A percentile compares a stretch with the other conserved stretches of the same genome.
phyloP scores from a whole-genome alignment of 2,329 filamentous ascomycete species.

The Orbilia blumenaviensis region DNA sequence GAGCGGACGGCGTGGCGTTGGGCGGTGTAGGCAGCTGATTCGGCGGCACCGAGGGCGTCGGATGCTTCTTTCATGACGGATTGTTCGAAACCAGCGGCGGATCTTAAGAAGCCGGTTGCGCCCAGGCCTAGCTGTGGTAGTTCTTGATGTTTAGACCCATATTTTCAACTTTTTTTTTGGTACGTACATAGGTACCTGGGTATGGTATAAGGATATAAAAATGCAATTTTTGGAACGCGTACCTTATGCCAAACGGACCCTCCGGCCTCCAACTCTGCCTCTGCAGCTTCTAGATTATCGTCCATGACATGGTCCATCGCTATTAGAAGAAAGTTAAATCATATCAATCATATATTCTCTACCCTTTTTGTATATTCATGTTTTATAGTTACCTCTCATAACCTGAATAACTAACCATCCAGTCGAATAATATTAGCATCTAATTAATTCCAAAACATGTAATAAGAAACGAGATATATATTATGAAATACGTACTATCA shows the following conservation, averaged over 20 bases:
- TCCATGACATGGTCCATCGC: constrained; percentile 74
- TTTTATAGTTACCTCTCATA: constrained; percentile 37
- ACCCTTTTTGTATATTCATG: background rate
- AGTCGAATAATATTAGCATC: background rate
- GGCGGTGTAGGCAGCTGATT: constrained; percentile 78
- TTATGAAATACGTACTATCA: constrained; percentile 26
- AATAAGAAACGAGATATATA: background rate
- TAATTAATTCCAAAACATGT: background rate
- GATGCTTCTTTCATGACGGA: constrained; percentile 87
- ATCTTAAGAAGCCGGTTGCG: constrained; percentile 83
- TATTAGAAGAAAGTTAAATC: background rate
- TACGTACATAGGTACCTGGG: too few relatives aligned
- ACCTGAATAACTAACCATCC: constrained; percentile 28
- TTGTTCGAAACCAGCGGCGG: constrained; percentile 89
- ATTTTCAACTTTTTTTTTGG: too few relatives aligned
- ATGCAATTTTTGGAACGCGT: too few relatives aligned
- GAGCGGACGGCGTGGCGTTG: constrained; percentile 78
- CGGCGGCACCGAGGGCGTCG: constrained; percentile 75
- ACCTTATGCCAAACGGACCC: constrained; percentile 86
- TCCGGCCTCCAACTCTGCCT: constrained; percentile 74
- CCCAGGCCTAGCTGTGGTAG: constrained; percentile 74
- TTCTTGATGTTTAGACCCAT: too few relatives aligned
- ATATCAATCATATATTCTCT: background rate
- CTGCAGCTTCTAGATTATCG: constrained; percentile 87
- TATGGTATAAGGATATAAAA: too few relatives aligned